A percentile compares a stretch with the other conserved stretches of the same genome.
Conservation (phyloP, 495 filamentous ascomycete species). For the Aspergillus taichungensis region DNA sequence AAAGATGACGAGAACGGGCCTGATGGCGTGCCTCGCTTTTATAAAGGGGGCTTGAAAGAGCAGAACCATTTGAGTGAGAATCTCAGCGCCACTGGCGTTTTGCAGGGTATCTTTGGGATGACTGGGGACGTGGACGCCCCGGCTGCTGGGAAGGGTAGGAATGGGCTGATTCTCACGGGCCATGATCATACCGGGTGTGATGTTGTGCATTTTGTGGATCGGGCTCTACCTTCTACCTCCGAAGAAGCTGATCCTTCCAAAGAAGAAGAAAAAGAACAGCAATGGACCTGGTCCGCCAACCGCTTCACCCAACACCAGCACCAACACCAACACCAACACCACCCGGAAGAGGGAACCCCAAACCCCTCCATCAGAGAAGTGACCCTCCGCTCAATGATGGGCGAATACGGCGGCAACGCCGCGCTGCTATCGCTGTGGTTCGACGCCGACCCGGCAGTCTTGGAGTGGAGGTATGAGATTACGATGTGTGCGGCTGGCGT, state of each 20-base stretch:
- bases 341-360: neutral
- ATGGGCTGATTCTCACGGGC: constrained; percentile 74
- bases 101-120: constrained; percentile 75
- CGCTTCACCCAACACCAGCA: constrained; percentile 11
- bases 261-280: constrained; percentile 10
- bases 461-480: constrained; percentile 76
- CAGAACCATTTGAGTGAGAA: constrained; percentile 80
- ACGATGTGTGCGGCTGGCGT: constrained; percentile 65
- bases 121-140: constrained; percentile 45
- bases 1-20: constrained; percentile 32
- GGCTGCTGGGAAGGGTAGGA: constrained; percentile 51
- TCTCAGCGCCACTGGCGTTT: constrained; percentile 51
- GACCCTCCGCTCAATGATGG: constrained; percentile 98
- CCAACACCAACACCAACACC: neutral
- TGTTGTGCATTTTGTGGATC: constrained; percentile 67
- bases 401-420: constrained; percentile 79
- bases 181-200: constrained; percentile 96
- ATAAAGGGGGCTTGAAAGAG: constrained; percentile 63
- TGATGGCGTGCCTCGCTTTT: constrained; percentile 21
- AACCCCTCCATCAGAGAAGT: constrained; percentile 63
- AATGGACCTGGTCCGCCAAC: constrained; percentile 28
- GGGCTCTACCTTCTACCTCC: constrained; percentile 7
- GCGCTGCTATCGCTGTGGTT: constrained; percentile 87
- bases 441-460: constrained; percentile 42
- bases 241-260: constrained; percentile 6